Base-by-base conservation (phyloP, 257 asterid genomes). In the Fraxinus pennsylvanica region DNA sequence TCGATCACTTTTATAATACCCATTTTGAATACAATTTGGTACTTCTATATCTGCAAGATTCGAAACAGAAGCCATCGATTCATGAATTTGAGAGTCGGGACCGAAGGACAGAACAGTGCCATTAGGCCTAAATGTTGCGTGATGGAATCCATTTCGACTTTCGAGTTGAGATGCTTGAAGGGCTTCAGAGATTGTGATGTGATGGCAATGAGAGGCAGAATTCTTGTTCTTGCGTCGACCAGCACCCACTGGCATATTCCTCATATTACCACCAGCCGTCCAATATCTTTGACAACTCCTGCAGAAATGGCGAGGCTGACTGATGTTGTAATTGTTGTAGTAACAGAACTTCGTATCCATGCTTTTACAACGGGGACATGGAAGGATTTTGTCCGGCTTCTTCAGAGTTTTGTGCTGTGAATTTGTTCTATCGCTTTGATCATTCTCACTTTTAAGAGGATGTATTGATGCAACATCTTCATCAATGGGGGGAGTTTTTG, bases 181-280 rank as follows among this genome's bases (percentile, higher is more conserved):
- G 73, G 91, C 88, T 47, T 92, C 96, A 0, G 97, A 81, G 54
- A 91, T 87, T 72, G 90, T 68, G 61, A 90, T 82, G 61, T 87
- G 94, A 69, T 78, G 89, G 68, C 90, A 91, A 79, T 90, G 86
- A 1, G 95, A 84, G 25, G 86, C 69, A 4, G 88, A 75, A 63
- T 87, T 88, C 90, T 94, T 94, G 84, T 79, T 94, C 84, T 92
- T 94, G 25, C 98, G 84, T 1, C 97, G 89, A 45, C 98, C 97
- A 19, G 98, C 96, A 36, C 98, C 98, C 36, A 94, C 97, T 0
- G 97, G 97, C 35, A 94, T 92, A 39, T 92, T 94, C 88, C 98
- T 92, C 96, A 94, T 91, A 10, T 93, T 91, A 82, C 98, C 98
- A 1, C 98, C 98, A 27, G 97, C 97, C 0, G 98, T 94, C 98